Percentiles rank a stretch among this genome's conserved stretches.
phyloP scores from a whole-genome alignment of 352 stramenopile genomes.

The Thalassiosira hispida region DNA sequence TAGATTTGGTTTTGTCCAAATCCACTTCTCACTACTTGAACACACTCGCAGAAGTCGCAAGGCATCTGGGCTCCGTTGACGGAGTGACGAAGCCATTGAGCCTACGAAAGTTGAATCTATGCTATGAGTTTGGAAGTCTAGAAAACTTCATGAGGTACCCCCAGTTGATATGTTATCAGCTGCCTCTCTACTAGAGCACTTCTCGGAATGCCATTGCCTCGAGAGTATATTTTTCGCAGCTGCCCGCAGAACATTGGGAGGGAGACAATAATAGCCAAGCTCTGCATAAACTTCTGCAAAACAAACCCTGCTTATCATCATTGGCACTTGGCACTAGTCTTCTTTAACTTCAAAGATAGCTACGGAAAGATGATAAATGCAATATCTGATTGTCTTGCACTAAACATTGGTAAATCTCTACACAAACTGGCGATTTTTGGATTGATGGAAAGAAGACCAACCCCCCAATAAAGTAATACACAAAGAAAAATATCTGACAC shows the following conservation, averaged over 20 bases:
- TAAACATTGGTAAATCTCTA: conserved; percentile 11
- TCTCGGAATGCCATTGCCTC: conserved; percentile 26
- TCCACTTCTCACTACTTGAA: background rate
- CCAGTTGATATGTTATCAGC: conserved; percentile 10
- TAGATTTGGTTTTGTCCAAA: conserved; percentile 10
- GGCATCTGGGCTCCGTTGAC: background rate
- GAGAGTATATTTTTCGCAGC: conserved; percentile 10
- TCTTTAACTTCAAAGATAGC: no score
- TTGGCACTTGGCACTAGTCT: no score
- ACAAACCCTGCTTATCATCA: no score
- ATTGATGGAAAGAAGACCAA: background rate
- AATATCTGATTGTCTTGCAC: conserved; percentile 12
- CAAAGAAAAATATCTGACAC: background rate
- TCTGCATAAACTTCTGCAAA: no score
- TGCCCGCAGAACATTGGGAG: no score
- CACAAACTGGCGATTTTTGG: conserved; percentile 1
- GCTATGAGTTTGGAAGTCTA: background rate
- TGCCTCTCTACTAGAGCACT: conserved; percentile 10
- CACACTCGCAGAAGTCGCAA: conserved; percentile 4
- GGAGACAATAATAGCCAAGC: no score
- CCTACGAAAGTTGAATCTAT: conserved; percentile 13
- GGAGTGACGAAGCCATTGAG: background rate
- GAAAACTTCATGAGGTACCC: no score
- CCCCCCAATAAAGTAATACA: background rate
- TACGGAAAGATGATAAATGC: no score